Evolutionary conservation across 768 basidiomycete genomes (phyloP).

Genomic region (Psilocybe subaeruginosa): DNA sequence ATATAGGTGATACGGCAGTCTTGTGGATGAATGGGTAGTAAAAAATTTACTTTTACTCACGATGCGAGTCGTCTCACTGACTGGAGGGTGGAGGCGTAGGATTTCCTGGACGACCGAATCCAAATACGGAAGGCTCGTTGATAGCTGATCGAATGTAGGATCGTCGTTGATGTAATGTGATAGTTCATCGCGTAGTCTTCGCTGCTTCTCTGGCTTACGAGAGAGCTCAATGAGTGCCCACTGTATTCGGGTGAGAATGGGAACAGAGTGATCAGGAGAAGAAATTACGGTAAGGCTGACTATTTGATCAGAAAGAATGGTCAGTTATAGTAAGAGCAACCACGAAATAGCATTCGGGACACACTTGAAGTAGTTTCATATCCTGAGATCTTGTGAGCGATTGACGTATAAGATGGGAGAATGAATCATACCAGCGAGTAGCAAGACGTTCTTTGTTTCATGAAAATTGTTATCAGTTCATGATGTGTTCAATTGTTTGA

Average conservation of each 20-base stretch:
- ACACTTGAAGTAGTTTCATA: conserved; percentile 59
- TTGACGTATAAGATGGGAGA: neutral
- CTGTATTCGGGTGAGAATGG: conserved; percentile 23
- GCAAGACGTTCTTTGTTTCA: conserved; percentile 32
- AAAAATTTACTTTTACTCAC: conserved; percentile 27
- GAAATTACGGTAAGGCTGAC: conserved; percentile 40
- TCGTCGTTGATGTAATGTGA: conserved; percentile 41
- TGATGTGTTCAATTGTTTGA: neutral
- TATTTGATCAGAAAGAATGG: conserved; percentile 8
- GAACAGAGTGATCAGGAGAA: neutral
- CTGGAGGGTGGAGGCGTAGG: conserved; percentile 42
- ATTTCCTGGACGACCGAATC: conserved; percentile 52
- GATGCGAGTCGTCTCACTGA: conserved; percentile 35
- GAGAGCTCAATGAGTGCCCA: conserved; percentile 65
- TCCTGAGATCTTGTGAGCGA: conserved; percentile 28
- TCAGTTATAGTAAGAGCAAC: neutral
- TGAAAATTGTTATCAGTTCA: neutral
- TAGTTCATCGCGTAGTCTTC: conserved; percentile 53
- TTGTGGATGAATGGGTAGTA: neutral
- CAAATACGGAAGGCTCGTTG: conserved; percentile 53
- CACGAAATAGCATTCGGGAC: conserved; percentile 10
- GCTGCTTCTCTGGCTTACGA: conserved; percentile 45
- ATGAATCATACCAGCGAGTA: conserved; percentile 35
- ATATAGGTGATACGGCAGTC: neutral
- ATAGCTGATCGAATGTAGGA: conserved; percentile 58